Conservation (phyloP, 2,329 filamentous ascomycete species). For the Cordyceps cateniannulata region DNA sequence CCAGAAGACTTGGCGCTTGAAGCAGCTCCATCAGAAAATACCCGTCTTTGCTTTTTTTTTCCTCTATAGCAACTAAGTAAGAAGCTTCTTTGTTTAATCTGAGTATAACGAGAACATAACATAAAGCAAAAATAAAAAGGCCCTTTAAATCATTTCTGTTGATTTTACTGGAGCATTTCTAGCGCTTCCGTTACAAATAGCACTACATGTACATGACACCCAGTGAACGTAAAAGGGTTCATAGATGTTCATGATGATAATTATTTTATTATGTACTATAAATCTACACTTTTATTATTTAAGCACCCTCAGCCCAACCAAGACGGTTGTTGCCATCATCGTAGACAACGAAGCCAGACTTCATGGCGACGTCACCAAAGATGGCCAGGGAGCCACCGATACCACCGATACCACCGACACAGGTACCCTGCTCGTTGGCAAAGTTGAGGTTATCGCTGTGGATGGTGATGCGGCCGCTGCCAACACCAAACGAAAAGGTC, state of each 20-base stretch:
- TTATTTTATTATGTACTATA: background rate
- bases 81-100: no score
- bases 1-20: no score
- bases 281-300: background rate
- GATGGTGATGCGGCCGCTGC: conserved; percentile 49
- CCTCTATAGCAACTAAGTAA: no score
- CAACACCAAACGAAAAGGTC: conserved; percentile 48
- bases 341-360: conserved; percentile 53
- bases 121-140: no score
- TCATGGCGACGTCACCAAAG: conserved; percentile 56
- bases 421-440: conserved; percentile 26
- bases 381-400: conserved; percentile 44
- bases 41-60: no score
- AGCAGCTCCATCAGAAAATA: no score
- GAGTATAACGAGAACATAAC: no score
- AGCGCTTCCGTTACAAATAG: no score
- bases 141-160: no score
- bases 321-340: conserved; percentile 47
- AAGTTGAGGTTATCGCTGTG: conserved; percentile 6
- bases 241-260: background rate
- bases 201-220: no score
- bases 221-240: no score
- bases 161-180: no score
- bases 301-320: conserved; percentile 22
- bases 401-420: conserved; percentile 62